phyloP scores from a whole-genome alignment of 2,329 filamentous ascomycete genomes.

The Colletotrichum spinosum region DNA sequence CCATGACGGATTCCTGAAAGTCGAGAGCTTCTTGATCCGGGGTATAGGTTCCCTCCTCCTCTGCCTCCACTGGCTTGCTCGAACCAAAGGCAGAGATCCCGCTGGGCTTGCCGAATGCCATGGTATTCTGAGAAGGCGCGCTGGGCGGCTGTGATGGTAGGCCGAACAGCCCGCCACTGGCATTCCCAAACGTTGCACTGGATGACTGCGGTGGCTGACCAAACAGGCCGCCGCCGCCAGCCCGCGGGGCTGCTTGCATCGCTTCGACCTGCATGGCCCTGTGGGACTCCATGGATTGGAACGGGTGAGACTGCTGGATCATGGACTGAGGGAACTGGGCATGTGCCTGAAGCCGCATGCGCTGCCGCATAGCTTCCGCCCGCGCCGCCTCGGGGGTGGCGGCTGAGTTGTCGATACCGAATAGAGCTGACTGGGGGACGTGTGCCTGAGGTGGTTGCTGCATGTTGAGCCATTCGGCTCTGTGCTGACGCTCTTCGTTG shows the following conservation, averaged over 20 bases:
- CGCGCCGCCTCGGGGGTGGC: background rate
- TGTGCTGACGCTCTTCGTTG: conserved; percentile 51
- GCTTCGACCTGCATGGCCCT: too few species aligned
- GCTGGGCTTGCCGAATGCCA: background rate
- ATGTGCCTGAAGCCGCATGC: too few species aligned
- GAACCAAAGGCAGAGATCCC: background rate
- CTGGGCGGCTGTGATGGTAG: background rate
- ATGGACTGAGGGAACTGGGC: too few species aligned
- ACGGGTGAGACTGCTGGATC: too few species aligned
- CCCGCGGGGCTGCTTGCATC: too few species aligned
- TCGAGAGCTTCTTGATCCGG: conserved; percentile 46
- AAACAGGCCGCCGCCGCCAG: too few species aligned
- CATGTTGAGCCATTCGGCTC: conserved; percentile 40
- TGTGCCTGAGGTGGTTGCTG: conserved; percentile 44
- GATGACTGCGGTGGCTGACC: too few species aligned
- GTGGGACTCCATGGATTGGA: too few species aligned
- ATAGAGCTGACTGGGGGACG: conserved; percentile 34
- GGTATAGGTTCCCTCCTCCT: conserved; percentile 26
- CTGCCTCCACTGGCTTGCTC: background rate
- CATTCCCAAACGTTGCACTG: too few species aligned
- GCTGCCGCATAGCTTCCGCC: too few species aligned
- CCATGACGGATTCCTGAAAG: conserved; percentile 65
- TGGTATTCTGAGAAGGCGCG: background rate
- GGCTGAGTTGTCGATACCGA: conserved; percentile 6
- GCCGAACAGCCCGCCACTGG: too few species aligned